These are phyloP conservation scores for Chaetoscypha palmicola DNA, from an alignment of 2,329 filamentous ascomycete genomes.

Conservation along the genomic window DNA sequence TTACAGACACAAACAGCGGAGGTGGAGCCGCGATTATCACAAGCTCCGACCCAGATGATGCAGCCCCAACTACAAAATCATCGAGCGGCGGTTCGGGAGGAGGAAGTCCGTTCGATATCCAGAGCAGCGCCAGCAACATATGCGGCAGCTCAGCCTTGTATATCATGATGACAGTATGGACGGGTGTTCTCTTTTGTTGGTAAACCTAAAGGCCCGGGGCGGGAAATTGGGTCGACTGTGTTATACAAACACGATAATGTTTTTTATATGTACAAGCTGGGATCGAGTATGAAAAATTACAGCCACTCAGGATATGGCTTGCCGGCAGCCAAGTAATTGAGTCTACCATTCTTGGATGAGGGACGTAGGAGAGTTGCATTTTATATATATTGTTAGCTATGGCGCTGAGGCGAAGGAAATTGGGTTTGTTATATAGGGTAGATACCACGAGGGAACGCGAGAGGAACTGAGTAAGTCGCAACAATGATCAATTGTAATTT, in stretches of 20 bases:
- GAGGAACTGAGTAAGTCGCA: too few relatives aligned
- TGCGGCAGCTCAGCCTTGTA: slow-evolving; percentile 8
- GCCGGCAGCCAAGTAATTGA: too few relatives aligned
- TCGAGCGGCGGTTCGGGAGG: slow-evolving; percentile 14
- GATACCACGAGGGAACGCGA: too few relatives aligned
- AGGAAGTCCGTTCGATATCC: slow-evolving; percentile 25
- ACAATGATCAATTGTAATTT: too few relatives aligned
- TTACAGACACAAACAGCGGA: background rate
- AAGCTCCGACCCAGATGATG: background rate
- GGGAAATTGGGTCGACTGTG: slow-evolving; percentile 4
- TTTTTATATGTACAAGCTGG: slow-evolving; percentile 3
- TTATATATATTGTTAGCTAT: too few relatives aligned
- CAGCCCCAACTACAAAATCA: slow-evolving; percentile 2
- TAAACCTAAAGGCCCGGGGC: slow-evolving; percentile 6
- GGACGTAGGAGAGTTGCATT: too few relatives aligned
- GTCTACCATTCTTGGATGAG: background rate
- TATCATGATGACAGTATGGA: slow-evolving; percentile 8
- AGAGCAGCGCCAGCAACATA: slow-evolving; percentile 10
- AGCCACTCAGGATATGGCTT: background rate
- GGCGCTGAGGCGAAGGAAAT: too few relatives aligned
- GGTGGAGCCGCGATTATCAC: background rate
- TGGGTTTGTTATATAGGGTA: too few relatives aligned
- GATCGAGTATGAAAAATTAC: background rate
- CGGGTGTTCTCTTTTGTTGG: slow-evolving; percentile 13
- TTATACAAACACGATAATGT: slow-evolving; percentile 15